Evolutionary conservation across 106 monocot species (phyloP).

Genomic region (Dioscorea zingiberensis): DNA sequence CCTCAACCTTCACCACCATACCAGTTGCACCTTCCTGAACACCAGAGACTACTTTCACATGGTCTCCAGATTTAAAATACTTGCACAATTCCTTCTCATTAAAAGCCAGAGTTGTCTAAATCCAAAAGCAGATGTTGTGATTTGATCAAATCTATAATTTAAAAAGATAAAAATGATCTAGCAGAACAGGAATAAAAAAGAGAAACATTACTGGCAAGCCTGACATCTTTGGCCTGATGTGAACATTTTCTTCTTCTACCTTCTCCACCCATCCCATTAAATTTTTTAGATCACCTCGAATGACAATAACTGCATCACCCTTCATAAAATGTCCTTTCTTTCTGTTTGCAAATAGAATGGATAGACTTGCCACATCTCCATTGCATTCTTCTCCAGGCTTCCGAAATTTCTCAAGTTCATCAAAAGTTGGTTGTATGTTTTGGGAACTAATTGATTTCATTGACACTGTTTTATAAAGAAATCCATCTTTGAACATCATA

Average conservation of each 20-base stretch:
- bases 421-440: constrained; percentile 87
- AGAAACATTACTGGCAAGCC: constrained; percentile 58
- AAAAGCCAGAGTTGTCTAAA: constrained; percentile 78
- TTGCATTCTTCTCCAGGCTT: constrained; percentile 86
- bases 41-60: constrained; percentile 97
- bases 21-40: constrained; percentile 95
- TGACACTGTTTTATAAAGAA: constrained; percentile 81
- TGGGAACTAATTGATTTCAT: constrained; percentile 68
- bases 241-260: constrained; percentile 94
- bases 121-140: too few species aligned
- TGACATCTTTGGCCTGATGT: constrained; percentile 74
- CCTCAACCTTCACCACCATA: constrained; percentile 98
- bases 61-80: constrained; percentile 93
- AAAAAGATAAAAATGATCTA: too few species aligned
- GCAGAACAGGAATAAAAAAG: not conserved
- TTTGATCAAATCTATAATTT: too few species aligned
- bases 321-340: constrained; percentile 99
- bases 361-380: constrained; percentile 69
- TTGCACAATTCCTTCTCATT: constrained; percentile 98
- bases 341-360: constrained; percentile 87
- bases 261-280: constrained; percentile 95
- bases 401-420: constrained; percentile 94
- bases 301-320: constrained; percentile 91
- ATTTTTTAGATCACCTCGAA: constrained; percentile 91
- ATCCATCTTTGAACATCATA: constrained; percentile 93